Percentiles rank a stretch among this genome's conserved stretches.
These are phyloP conservation scores for Fraxinus excelsior DNA, from an alignment of 257 asterid species.

Conservation along the genomic window DNA sequence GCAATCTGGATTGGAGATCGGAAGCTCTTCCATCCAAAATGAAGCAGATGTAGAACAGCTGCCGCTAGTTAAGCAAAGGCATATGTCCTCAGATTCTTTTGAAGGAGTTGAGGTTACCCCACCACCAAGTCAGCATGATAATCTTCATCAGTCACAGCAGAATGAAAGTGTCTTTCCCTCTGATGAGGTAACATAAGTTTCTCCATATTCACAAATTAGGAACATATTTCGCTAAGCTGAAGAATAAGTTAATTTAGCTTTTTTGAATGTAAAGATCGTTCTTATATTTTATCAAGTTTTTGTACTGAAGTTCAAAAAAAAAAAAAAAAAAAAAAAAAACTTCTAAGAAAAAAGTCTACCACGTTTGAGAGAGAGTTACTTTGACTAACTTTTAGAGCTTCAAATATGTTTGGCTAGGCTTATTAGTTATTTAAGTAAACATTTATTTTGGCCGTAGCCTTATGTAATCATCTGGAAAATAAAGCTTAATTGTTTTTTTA, in stretches of 20 bases:
- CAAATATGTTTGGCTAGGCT: neutral
- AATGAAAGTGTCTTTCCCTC: conserved; percentile 55
- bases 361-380: neutral
- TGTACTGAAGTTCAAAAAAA: neutral
- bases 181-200: conserved; percentile 56
- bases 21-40: conserved; percentile 66
- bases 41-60: conserved; percentile 73
- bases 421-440: neutral
- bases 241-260: neutral
- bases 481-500: neutral
- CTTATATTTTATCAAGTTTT: neutral
- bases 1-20: conserved; percentile 64
- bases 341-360: neutral
- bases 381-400: neutral
- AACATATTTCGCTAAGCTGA: neutral
- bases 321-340: neutral
- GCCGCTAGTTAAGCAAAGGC: conserved; percentile 75
- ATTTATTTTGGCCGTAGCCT: neutral
- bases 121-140: conserved; percentile 51
- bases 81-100: conserved; percentile 47
- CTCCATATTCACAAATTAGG: neutral
- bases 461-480: conserved; percentile 10
- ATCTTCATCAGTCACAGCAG: conserved; percentile 37
- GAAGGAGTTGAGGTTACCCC: conserved; percentile 68
- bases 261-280: neutral